These are phyloP conservation scores for Colletotrichum aenigma DNA, from an alignment of 2,329 filamentous ascomycete species.

Conservation along the genomic window DNA sequence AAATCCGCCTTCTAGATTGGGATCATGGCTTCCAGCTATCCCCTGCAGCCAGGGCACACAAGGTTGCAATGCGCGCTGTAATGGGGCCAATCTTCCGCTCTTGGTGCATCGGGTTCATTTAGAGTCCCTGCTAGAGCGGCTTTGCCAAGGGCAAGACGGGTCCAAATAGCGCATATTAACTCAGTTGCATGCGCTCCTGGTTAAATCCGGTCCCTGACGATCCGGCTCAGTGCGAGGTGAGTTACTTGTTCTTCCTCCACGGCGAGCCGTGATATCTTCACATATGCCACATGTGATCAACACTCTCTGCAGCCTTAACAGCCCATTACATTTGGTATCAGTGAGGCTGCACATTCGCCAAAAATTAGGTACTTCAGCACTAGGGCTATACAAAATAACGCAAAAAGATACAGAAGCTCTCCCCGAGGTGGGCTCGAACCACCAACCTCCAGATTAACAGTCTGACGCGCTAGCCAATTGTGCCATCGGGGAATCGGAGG, in stretches of 20 bases:
- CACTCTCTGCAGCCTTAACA: neutral
- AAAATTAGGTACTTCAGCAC: neutral
- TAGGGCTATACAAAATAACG: neutral
- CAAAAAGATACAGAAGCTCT: neutral
- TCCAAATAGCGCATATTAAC: neutral
- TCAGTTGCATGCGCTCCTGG: neutral
- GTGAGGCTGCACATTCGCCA: neutral
- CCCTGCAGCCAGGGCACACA: neutral
- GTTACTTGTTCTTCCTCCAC: neutral
- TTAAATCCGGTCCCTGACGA: neutral
- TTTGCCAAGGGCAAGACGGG: neutral
- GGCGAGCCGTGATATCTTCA: too few relatives aligned
- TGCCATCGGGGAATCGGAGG: slow-evolving; percentile 11
- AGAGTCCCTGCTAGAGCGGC: neutral
- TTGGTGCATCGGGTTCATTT: neutral
- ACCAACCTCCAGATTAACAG: slow-evolving; percentile 22
- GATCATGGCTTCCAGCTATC: neutral
- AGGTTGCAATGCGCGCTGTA: neutral
- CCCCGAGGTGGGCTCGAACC: slow-evolving; percentile 17
- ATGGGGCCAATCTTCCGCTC: neutral
- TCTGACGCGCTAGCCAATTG: slow-evolving; percentile 22
- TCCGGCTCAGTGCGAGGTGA: neutral
- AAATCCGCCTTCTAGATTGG: neutral
- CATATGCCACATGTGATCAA: neutral
- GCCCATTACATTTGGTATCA: neutral